Evolutionary conservation across 192 early-diverging fungal species (phyloP), one percentile per base, ranked within the genome.

Genomic region (Jimgerdemannia flammicorona): DNA sequence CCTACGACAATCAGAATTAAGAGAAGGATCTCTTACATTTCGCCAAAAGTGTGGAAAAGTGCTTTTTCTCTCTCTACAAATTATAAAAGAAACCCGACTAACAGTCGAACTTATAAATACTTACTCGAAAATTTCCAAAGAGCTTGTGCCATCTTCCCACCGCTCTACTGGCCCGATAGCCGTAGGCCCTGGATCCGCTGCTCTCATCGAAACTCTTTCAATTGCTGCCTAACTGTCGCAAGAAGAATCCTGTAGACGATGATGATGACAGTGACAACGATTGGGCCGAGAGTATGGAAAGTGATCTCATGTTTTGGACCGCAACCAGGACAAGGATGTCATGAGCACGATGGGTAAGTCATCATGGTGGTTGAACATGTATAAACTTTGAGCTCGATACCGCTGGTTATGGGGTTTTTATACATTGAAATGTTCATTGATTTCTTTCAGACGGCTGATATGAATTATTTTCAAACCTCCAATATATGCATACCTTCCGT

Each of bases 1-100:
- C 77, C 82, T 3, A 74, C 69, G 18, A 66, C 75, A 0, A 86
- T 95, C 66, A 70, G 72, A 8, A 91, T 94, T 6, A 83, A 4
- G 70, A 82, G 44, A 74, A 81, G 7, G 93, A 95, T 78, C 87
- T 95, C 71, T 67, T 80, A 2, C 77, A 83, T 20, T 83, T 82
- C 0, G 73, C 87, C 49, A 74, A 80, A 76, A 64, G 78, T n/a
- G 14, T 65, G 64, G 0, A n/a, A 19, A 65, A 19, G 19, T 18
- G 29, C 29, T 29, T 29, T 29, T 29, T 14, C 0, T 19, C 19
- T 65, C 29, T 29, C n/a, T n/a, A n/a, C n/a, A n/a, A n/a, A n/a
- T n/a, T n/a, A n/a, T 29, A 1, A 29, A 29, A 29, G 29, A 29
- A 29, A 29, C 29, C 29, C 29, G 29, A 29, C 0, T 29, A 29